Base-by-base conservation (phyloP, 2,329 filamentous ascomycete genomes). In the Xylaria sp. region DNA sequence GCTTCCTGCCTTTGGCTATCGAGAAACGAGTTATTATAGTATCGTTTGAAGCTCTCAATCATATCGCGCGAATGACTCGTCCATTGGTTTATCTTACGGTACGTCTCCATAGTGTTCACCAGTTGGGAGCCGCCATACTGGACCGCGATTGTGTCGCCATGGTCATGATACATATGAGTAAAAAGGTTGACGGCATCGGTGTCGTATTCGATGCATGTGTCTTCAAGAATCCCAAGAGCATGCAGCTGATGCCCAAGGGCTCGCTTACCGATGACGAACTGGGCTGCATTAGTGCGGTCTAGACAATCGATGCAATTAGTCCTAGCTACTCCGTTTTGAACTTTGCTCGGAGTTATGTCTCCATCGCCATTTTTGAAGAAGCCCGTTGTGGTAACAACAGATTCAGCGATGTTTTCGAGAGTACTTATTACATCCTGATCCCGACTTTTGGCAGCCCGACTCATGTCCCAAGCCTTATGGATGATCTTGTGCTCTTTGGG, bases 81-180 rank as follows among this genome's bases (percentile, higher is more conserved):
- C 96, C 96, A 99, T 79, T 98, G 95, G 74, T 98, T 98, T 79
- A 98, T 97, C 81, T 98, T 98, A 66, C 96, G 92, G 79, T 99
- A 99, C 4, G 96, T 99, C 73, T 97, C 94, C 94, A 99, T 98
- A 0, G 96, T 99, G 79, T 99, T 99, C 75, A 99, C 96, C 0
- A 99, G 87, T 80, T 99, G 96, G 2, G 94, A 98, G 10, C 96
- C 96, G 65, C 96, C 96, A 75, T 99, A 99, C 79, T 99, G 96
- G 63, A 98, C 92, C 0, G 96, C 96, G 76, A 99, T 98, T 3
- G 94, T 98, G 79, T 99, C 96, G 66, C 96, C 96, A 77, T 99
- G 96, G 74, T 97, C 94, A 79, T 98, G 94, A 82, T 94, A 97
- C 95, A 99, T 98, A 76, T 97, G 93, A 0, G 96, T 98, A 75